These are phyloP conservation scores for Termitomyces sp. DNA, from an alignment of 768 basidiomycete genomes.

Conservation along the genomic window DNA sequence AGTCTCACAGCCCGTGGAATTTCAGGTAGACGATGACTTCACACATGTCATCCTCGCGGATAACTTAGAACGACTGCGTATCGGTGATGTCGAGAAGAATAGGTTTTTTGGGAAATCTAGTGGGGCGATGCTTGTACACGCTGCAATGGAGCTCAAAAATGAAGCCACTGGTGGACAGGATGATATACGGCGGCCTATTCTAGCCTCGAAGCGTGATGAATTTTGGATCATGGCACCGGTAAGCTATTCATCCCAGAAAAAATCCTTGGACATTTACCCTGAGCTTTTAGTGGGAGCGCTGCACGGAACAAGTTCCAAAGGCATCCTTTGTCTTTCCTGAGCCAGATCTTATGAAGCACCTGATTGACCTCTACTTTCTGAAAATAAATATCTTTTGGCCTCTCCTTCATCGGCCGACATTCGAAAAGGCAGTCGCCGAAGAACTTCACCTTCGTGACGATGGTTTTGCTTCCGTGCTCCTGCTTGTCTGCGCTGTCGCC, in stretches of 20 bases:
- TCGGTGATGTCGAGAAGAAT: slow-evolving; percentile 36
- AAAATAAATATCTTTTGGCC: slow-evolving; percentile 58
- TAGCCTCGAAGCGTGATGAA: slow-evolving; percentile 28
- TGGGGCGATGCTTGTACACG: slow-evolving; percentile 50
- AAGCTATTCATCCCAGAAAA: slow-evolving; percentile 13
- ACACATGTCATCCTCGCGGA: slow-evolving; percentile 27
- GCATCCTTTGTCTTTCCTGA: slow-evolving; percentile 47
- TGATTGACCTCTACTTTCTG: slow-evolving; percentile 68
- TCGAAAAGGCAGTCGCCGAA: slow-evolving; percentile 48
- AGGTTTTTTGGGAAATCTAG: slow-evolving; percentile 59
- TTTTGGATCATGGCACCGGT: slow-evolving; percentile 40
- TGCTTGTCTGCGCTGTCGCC: slow-evolving; percentile 72
- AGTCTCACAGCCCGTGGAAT: slow-evolving; percentile 20
- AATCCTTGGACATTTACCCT: background rate
- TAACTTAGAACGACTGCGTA: slow-evolving; percentile 30
- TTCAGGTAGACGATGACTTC: slow-evolving; percentile 34
- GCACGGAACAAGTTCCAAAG: slow-evolving; percentile 11
- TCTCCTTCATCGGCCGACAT: slow-evolving; percentile 71
- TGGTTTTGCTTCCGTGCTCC: slow-evolving; percentile 56
- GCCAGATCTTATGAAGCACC: slow-evolving; percentile 42
- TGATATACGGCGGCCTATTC: slow-evolving; percentile 12
- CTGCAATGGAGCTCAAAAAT: slow-evolving; percentile 58
- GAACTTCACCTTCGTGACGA: slow-evolving; percentile 49
- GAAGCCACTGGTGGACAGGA: slow-evolving; percentile 46
- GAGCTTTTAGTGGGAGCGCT: slow-evolving; percentile 36